These are phyloP conservation scores for Tilletia setariae DNA, from an alignment of 1,284 basidiomycete species.

Conservation along the genomic window DNA sequence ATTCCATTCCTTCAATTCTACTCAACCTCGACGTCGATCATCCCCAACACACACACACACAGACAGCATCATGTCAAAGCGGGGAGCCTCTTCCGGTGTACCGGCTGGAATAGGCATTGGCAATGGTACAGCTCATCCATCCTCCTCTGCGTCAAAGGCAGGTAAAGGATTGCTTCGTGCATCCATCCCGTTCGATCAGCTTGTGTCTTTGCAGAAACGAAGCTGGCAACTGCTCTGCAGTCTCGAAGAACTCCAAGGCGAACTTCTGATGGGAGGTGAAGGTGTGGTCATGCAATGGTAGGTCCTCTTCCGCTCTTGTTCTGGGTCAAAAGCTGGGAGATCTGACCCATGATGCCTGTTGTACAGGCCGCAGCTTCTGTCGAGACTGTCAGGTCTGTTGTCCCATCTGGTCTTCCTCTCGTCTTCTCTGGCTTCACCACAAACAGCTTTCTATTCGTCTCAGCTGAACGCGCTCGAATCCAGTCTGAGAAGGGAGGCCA, in stretches of 20 bases:
- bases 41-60: neutral
- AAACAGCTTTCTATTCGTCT: slow-evolving; percentile 2
- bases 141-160: too few relatives aligned
- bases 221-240: slow-evolving; percentile 12
- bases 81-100: neutral
- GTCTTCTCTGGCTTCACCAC: slow-evolving; percentile 17
- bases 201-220: slow-evolving; percentile 10
- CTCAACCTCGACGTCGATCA: neutral
- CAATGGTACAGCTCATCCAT: neutral
- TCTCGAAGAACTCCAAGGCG: slow-evolving; percentile 8
- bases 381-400: slow-evolving; percentile 17
- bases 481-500: neutral
- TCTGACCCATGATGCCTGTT: neutral
- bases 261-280: slow-evolving; percentile 5
- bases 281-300: slow-evolving; percentile 13
- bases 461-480: slow-evolving; percentile 10
- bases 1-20: too few relatives aligned
- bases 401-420: slow-evolving; percentile 20
- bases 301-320: neutral
- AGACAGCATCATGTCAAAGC: neutral
- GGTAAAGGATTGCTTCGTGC: neutral
- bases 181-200: slow-evolving; percentile 6
- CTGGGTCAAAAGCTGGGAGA: neutral
- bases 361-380: slow-evolving; percentile 19
- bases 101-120: neutral